Evolutionary conservation across 2,329 filamentous ascomycete species (phyloP).

Genomic region (Colletotrichum sp.): DNA sequence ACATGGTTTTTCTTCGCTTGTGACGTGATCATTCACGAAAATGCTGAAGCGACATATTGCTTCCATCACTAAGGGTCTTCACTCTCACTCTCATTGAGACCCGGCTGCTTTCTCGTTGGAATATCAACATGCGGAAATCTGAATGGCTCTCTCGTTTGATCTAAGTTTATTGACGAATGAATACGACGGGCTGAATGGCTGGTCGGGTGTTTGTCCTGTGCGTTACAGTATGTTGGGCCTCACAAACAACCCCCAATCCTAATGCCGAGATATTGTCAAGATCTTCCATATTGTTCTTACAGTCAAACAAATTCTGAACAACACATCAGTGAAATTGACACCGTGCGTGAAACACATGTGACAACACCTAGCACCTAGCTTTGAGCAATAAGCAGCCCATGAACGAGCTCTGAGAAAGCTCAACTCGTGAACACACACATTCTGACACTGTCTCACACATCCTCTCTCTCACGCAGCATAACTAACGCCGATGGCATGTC

Average conservation of each 20-base stretch:
- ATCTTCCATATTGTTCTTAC: too few species aligned
- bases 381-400: too few species aligned
- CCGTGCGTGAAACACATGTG: too few species aligned
- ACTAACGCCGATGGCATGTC: fast-evolving
- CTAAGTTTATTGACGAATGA: fast-evolving
- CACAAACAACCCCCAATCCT: fast-evolving
- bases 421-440: not conserved
- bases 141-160: not conserved
- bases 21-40: not conserved
- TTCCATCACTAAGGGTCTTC: not conserved
- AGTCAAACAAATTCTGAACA: too few species aligned
- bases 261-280: too few species aligned
- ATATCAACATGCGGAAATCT: fast-evolving
- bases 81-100: fast-evolving
- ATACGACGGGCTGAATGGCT: fast-evolving
- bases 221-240: too few species aligned
- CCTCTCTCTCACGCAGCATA: not conserved
- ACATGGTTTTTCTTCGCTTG: not conserved
- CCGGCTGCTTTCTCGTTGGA: fast-evolving
- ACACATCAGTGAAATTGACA: too few species aligned
- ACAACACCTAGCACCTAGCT: too few species aligned
- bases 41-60: fast-evolving
- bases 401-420: not conserved
- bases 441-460: not conserved
- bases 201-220: too few species aligned